phyloP scores from a whole-genome alignment of 106 monocot species.

The Platanthera guangdongensis region DNA sequence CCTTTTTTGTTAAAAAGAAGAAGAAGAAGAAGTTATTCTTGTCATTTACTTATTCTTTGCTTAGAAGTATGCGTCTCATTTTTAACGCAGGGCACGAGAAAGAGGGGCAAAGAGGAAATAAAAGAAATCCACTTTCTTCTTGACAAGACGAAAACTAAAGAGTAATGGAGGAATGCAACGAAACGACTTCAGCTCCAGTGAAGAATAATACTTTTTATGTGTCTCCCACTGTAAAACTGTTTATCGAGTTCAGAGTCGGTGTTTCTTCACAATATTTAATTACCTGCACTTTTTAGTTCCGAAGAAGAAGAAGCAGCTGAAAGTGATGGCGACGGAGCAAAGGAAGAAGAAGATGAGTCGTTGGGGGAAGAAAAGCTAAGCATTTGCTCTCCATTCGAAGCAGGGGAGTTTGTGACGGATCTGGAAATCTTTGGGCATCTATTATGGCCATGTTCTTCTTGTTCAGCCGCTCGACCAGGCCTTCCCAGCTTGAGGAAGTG shows the following conservation, averaged over 20 bases:
- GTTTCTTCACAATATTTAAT: not conserved
- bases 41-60: conserved; percentile 5
- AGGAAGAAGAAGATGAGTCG: not conserved
- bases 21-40: not conserved
- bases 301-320: not conserved
- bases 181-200: not conserved
- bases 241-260: not conserved
- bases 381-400: conserved; percentile 16
- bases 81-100: not conserved
- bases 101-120: not conserved
- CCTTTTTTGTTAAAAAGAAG: not conserved
- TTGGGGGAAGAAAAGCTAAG: conserved; percentile 16
- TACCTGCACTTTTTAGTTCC: not conserved
- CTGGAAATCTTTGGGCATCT: conserved; percentile 3
- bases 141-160: conserved; percentile 11
- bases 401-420: not conserved
- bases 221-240: no score
- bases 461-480: not conserved
- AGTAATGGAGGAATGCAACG: conserved; percentile 3
- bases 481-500: conserved; percentile 8
- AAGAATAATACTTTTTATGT: not conserved
- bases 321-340: conserved; percentile 1
- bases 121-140: conserved; percentile 8
- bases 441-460: not conserved
- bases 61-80: conserved; percentile 4